Conservation (phyloP, 768 basidiomycete genomes). For the Lenzites betulinus region DNA sequence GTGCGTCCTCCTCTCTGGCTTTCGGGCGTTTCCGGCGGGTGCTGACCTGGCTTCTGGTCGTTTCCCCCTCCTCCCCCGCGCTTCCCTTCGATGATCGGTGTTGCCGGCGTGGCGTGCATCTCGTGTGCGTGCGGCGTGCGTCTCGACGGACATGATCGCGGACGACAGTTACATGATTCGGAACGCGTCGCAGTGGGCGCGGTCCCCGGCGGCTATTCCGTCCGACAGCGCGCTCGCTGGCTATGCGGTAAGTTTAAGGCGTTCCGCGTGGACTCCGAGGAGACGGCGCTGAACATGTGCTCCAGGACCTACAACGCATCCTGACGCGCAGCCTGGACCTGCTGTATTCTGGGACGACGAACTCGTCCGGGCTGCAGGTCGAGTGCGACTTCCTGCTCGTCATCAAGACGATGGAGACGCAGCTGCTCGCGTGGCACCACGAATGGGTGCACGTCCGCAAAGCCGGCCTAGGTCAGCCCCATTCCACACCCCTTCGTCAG, state of each 20-base stretch:
- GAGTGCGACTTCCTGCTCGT: conserved; percentile 85
- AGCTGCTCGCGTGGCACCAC: conserved; percentile 62
- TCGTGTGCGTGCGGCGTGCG: background rate
- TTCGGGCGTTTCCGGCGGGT: conserved; percentile 2
- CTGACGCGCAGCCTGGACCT: conserved; percentile 88
- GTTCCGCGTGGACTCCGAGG: background rate
- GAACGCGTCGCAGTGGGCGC: conserved; percentile 75
- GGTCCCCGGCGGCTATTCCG: conserved; percentile 59
- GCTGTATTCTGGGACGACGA: conserved; percentile 79
- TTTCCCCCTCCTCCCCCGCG: conserved; percentile 1
- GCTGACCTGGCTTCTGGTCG: conserved; percentile 12
- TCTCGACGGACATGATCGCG: conserved; percentile 11
- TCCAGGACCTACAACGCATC: conserved; percentile 84
- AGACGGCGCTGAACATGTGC: conserved; percentile 5
- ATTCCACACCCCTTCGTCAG: background rate
- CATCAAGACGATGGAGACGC: conserved; percentile 82
- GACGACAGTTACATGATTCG: conserved; percentile 78
- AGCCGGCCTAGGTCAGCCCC: background rate
- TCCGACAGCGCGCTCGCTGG: conserved; percentile 71
- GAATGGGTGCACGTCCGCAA: conserved; percentile 45
- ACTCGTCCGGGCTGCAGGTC: conserved; percentile 79
- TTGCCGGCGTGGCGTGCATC: conserved; percentile 7
- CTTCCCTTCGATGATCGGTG: conserved; percentile 17
- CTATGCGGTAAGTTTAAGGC: conserved; percentile 62
- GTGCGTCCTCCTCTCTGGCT: conserved; percentile 47